Evolutionary conservation across 306 rosid species (phyloP).

Genomic region (Vicia faba): DNA sequence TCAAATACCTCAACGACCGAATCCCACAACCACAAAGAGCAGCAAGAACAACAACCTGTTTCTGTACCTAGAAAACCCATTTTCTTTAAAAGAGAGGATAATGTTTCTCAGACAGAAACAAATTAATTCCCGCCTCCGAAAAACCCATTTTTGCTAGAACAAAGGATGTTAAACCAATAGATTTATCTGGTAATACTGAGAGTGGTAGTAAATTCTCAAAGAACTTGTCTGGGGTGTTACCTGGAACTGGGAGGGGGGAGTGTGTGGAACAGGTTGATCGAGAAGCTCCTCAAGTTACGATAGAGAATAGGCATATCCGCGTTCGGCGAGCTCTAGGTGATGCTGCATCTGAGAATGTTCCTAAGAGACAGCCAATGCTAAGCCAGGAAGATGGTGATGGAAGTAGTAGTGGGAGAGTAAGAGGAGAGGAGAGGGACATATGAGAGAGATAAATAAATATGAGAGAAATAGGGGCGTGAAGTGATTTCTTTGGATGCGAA

Average conservation of each 20-base stretch:
- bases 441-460: too few species aligned
- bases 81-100: slow-evolving; percentile 49
- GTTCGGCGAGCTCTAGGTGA: slow-evolving; percentile 20
- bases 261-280: slow-evolving; percentile 36
- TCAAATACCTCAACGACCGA: slow-evolving; percentile 71
- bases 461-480: too few species aligned
- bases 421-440: too few species aligned
- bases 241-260: slow-evolving; percentile 71
- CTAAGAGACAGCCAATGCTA: slow-evolving; percentile 31
- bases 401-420: slow-evolving; percentile 35
- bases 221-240: slow-evolving; percentile 30
- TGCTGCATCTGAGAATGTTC: slow-evolving; percentile 11
- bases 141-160: slow-evolving; percentile 44
- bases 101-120: slow-evolving; percentile 20
- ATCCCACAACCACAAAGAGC: slow-evolving; percentile 81
- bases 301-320: slow-evolving; percentile 61
- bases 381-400: slow-evolving; percentile 48
- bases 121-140: slow-evolving; percentile 19
- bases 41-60: slow-evolving; percentile 26
- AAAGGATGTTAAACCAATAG: slow-evolving; percentile 38
- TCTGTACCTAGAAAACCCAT: slow-evolving; percentile 48
- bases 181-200: slow-evolving; percentile 25
- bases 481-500: too few species aligned
- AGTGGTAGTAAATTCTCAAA: slow-evolving; percentile 39
- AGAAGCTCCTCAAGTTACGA: slow-evolving; percentile 32